Evolutionary conservation across 2,329 filamentous ascomycete genomes (phyloP), one percentile per base, ranked within the genome.

Genomic region (Coccinonectria pachysandricola): DNA sequence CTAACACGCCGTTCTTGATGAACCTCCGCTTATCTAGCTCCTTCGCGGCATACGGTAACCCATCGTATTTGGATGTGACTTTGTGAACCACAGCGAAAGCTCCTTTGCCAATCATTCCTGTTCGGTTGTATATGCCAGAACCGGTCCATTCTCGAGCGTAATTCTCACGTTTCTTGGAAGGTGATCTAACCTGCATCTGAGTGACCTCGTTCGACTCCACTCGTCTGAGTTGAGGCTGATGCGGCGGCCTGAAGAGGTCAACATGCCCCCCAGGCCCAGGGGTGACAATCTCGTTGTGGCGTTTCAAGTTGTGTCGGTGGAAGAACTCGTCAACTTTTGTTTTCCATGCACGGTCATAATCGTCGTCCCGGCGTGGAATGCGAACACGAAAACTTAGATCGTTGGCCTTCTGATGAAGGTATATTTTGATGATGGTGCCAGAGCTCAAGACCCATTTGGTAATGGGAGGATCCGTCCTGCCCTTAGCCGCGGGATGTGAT

Each of bases 71-170:
- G 11, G 79, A 79, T 1, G 88, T 88, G 14, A 95, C 70, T 51
- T 86, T 84, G 56, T 94, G 88, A 2, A 98, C 91, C 0, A 79
- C 84, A 4, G 91, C 91, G 60, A 98, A 98, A 3, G 91, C 88
- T 5, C 91, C 91, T 52, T 91, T 91, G 22, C 91, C 91, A 37
- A 98, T 80, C 24, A 75, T 66, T 14, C 77, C 75, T 7, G 84
- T 73, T 13, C 85, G 76, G 46, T 93, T 93, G 57, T 96, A 98
- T 36, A 75, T 77, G 5, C 71, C 65, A 2, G 84, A 86, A 18
- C 91, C 91, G 35, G 75, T 78, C 88, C 85, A 95, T 66, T 62
- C 83, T 55, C 56, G 72, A 52, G 56, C 50, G 21, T 34, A 32
- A 7, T 36, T 30, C 5, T 54, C 49, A 29, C 43, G 44, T 20